A percentile compares a stretch with the other conserved stretches of the same genome.
These are phyloP conservation scores for Fusarium sambucinum DNA, from an alignment of 2,329 filamentous ascomycete genomes.

Conservation along the genomic window DNA sequence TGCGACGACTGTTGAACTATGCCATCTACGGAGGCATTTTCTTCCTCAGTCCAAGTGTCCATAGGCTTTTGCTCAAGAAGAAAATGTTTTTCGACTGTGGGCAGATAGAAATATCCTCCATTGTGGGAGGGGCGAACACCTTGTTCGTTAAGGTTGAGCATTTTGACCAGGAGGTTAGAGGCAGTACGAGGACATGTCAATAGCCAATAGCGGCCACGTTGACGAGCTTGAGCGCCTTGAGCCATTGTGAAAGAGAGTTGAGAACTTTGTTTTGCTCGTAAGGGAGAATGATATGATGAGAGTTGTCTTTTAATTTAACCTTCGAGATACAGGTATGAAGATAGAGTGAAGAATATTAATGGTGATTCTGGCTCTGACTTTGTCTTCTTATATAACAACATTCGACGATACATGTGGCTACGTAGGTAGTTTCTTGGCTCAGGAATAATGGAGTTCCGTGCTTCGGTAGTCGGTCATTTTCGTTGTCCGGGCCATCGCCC, in stretches of 20 bases:
- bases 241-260: slow-evolving; percentile 13
- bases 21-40: not conserved
- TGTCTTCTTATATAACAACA: not conserved
- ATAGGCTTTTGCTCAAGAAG: slow-evolving; percentile 15
- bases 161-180: slow-evolving; percentile 39
- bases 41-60: slow-evolving; percentile 32
- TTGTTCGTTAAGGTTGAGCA: slow-evolving; percentile 38
- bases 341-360: not conserved
- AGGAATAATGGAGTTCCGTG: not conserved
- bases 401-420: too few species aligned
- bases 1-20: slow-evolving; percentile 18
- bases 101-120: slow-evolving; percentile 41
- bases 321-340: not conserved
- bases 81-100: slow-evolving; percentile 7
- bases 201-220: slow-evolving; percentile 32
- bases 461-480: slow-evolving; percentile 27
- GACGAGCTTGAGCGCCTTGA: slow-evolving; percentile 8
- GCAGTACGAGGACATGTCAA: slow-evolving; percentile 37
- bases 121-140: slow-evolving; percentile 24
- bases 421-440: not conserved
- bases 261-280: fast-evolving
- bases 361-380: not conserved
- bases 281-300: not conserved
- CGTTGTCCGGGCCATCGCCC: slow-evolving; percentile 19
- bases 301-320: not conserved